Evolutionary conservation across 139 green algal genomes (phyloP).

Genomic region (Tetradesmus obliquus): DNA sequence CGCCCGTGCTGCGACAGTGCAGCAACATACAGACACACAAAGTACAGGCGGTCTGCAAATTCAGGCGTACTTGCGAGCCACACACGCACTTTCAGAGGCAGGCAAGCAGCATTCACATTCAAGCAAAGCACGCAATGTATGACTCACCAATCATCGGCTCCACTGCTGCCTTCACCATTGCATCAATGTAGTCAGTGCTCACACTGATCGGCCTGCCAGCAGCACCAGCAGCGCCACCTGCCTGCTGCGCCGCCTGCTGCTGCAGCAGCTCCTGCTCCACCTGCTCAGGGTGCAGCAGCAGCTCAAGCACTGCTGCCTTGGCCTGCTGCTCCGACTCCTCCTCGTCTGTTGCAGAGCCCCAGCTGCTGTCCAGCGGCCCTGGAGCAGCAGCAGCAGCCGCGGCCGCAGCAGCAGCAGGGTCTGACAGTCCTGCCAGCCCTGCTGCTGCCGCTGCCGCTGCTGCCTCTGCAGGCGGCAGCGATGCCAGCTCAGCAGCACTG

Average conservation of each 20-base stretch:
- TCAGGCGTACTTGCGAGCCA: too few relatives aligned
- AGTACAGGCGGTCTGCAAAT: too few relatives aligned
- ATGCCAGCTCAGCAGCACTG: background rate
- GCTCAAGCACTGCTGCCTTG: background rate
- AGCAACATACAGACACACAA: too few relatives aligned
- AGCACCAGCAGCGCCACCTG: background rate
- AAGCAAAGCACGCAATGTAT: too few relatives aligned
- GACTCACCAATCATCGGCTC: background rate
- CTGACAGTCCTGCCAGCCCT: background rate
- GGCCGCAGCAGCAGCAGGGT: background rate
- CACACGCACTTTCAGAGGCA: too few relatives aligned
- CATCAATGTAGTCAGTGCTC: slow-evolving; percentile 13
- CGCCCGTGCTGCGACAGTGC: too few relatives aligned
- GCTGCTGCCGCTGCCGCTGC: background rate
- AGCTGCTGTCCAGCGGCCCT: slow-evolving; percentile 6
- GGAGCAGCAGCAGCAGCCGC: background rate
- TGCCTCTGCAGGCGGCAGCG: background rate
- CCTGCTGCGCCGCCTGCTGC: background rate
- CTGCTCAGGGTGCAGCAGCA: slow-evolving; percentile 10
- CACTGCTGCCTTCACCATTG: background rate
- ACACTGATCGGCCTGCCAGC: background rate
- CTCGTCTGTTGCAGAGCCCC: background rate
- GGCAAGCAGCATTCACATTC: too few relatives aligned
- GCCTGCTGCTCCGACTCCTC: background rate
- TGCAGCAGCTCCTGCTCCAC: background rate